Evolutionary conservation across 2,329 filamentous ascomycete genomes (phyloP).

Genomic region (Aspergillus alliaceus): DNA sequence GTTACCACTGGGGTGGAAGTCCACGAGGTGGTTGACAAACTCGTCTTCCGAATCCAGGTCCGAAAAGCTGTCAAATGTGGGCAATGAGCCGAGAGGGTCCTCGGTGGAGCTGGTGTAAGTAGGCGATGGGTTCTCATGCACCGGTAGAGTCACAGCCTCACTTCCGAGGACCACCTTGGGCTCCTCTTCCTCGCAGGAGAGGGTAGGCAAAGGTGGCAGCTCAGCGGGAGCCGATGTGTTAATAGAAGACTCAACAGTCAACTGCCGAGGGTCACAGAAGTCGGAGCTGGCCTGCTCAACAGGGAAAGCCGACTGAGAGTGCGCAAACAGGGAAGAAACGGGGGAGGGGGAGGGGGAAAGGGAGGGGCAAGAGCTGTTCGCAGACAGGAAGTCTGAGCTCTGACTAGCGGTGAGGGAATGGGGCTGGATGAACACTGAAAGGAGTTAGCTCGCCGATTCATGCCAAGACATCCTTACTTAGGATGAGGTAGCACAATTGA

Average conservation of each 20-base stretch:
- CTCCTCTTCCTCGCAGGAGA: constrained; percentile 49
- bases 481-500: neutral
- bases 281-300: constrained; percentile 69
- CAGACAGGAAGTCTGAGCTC: constrained; percentile 69
- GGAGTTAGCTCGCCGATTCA: constrained; percentile 25
- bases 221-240: constrained; percentile 53
- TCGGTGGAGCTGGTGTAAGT: constrained; percentile 44
- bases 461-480: neutral
- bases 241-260: constrained; percentile 66
- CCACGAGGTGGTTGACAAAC: constrained; percentile 71
- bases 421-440: constrained; percentile 65
- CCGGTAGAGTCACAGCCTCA: constrained; percentile 37
- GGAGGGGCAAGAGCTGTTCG: constrained; percentile 70
- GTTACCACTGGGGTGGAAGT: constrained; percentile 63
- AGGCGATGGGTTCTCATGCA: constrained; percentile 38
- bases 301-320: constrained; percentile 65
- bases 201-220: constrained; percentile 58
- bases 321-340: constrained; percentile 72
- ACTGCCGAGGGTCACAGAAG: constrained; percentile 88
- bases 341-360: constrained; percentile 85
- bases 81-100: constrained; percentile 60
- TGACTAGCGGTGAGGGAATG: constrained; percentile 64
- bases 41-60: constrained; percentile 91
- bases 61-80: constrained; percentile 79
- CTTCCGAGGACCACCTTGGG: constrained; percentile 37